Evolutionary conservation across 1,139 yeast species (phyloP).

Genomic region (Protomyces arabidopsidicola): DNA sequence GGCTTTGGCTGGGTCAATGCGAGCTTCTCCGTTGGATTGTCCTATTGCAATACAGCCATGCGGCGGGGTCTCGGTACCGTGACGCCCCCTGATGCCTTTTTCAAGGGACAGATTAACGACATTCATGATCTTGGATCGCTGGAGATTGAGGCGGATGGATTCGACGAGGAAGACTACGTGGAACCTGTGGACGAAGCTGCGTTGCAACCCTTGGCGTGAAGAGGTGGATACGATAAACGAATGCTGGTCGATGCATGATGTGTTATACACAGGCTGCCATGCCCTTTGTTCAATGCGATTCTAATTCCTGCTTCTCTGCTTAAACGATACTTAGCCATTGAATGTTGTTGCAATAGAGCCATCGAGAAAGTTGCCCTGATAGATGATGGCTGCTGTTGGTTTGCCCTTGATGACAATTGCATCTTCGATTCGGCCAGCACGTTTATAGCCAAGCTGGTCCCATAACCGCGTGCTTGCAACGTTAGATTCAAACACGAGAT

Average conservation of each 20-base stretch:
- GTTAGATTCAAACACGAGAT: constrained; percentile 83
- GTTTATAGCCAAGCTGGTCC: constrained; percentile 70
- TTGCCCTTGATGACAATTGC: constrained; percentile 83
- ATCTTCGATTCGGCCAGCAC: constrained; percentile 71
- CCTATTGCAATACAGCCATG: constrained; percentile 63
- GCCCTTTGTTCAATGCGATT: not conserved
- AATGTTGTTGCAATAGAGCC: constrained; percentile 16
- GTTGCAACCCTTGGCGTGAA: not conserved
- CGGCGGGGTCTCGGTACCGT: constrained; percentile 75
- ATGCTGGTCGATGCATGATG: not conserved
- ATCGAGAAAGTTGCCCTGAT: constrained; percentile 49
- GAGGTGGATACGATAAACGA: too few relatives aligned
- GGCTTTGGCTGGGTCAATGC: constrained; percentile 97
- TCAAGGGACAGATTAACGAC: constrained; percentile 36
- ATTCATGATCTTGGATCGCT: not conserved
- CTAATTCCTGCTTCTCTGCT: not conserved
- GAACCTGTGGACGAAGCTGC: not conserved
- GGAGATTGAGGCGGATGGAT: not conserved
- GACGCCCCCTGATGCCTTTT: constrained; percentile 71
- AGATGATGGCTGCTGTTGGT: constrained; percentile 76
- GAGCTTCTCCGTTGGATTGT: constrained; percentile 69
- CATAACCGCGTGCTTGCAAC: constrained; percentile 73
- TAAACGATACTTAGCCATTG: not conserved
- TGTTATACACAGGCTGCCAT: not conserved
- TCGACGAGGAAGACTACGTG: not conserved